phyloP scores from a whole-genome alignment of 2,329 filamentous ascomycete genomes.

The Cryphonectria parasitica region DNA sequence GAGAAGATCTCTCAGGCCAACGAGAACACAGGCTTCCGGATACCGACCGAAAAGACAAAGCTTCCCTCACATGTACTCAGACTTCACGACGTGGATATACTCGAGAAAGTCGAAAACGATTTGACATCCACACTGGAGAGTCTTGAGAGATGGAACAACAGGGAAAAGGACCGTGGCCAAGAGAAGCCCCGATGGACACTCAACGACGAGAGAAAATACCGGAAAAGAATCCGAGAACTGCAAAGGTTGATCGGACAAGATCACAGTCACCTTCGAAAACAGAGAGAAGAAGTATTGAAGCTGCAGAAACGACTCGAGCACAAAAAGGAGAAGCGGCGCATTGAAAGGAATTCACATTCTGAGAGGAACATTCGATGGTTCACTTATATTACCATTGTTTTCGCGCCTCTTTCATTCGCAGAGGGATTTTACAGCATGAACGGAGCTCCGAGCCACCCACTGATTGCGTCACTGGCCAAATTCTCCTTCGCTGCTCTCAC shows the following conservation, averaged over 20 bases:
- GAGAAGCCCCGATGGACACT: slow-evolving; percentile 14
- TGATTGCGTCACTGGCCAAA: not conserved
- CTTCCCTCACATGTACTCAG: not conserved
- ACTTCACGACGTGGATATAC: not conserved
- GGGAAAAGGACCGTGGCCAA: not conserved
- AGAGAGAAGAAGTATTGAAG: not conserved
- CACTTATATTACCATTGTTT: slow-evolving; percentile 18
- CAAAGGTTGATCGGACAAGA: not conserved
- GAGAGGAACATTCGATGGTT: slow-evolving; percentile 21
- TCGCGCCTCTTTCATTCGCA: slow-evolving; percentile 12
- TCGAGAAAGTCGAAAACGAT: not conserved
- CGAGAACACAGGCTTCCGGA: not conserved
- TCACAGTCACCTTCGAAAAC: not conserved
- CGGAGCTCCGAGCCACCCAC: not conserved
- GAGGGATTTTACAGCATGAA: slow-evolving; percentile 20
- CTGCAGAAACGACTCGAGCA: not conserved
- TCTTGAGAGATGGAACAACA: not conserved
- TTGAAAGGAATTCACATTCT: not conserved
- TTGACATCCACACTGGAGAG: slow-evolving; percentile 3
- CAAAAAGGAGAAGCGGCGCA: not conserved
- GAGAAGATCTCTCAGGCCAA: not conserved
- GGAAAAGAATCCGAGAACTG: slow-evolving; percentile 2
- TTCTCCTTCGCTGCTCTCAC: slow-evolving; percentile 1
- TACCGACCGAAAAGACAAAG: not conserved
- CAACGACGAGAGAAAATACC: slow-evolving; percentile 19